phyloP scores from a whole-genome alignment of 2,329 filamentous ascomycete species.

The Raffaelea arxii region DNA sequence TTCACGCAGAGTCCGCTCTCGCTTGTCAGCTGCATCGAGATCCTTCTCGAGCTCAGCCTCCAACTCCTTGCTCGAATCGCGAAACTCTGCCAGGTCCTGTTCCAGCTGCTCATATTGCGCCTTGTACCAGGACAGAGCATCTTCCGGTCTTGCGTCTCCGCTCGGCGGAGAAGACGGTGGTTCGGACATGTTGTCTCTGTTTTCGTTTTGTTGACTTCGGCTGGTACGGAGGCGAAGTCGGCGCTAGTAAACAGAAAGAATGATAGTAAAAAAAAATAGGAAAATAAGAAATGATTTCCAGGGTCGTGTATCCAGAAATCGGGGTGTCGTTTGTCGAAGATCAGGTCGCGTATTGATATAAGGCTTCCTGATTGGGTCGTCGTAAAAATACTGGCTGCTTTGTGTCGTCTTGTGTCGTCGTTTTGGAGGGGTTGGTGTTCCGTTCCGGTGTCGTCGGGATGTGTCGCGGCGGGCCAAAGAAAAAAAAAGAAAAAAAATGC shows the following conservation, averaged over 20 bases:
- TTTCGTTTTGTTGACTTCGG: slow-evolving; percentile 6
- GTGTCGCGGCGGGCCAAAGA: not conserved
- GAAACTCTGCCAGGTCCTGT: slow-evolving; percentile 84
- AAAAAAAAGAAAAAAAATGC: not conserved
- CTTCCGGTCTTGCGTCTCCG: slow-evolving; percentile 49
- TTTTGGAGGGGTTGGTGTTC: no score
- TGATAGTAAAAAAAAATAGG: not conserved
- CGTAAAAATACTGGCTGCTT: no score
- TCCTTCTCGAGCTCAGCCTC: slow-evolving; percentile 94
- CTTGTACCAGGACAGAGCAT: slow-evolving; percentile 91
- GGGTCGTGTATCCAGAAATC: not conserved
- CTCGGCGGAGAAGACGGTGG: slow-evolving; percentile 53
- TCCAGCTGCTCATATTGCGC: slow-evolving; percentile 89
- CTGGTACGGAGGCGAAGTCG: not conserved
- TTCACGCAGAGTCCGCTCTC: slow-evolving; percentile 75
- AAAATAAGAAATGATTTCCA: not conserved
- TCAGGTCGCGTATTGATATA: no score
- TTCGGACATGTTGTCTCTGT: slow-evolving; percentile 38
- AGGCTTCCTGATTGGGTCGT: no score
- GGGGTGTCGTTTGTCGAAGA: no score
- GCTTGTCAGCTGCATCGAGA: slow-evolving; percentile 88
- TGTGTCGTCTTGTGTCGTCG: no score
- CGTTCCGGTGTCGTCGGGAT: no score
- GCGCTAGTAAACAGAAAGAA: not conserved
- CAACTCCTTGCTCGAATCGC: slow-evolving; percentile 85